These are phyloP conservation scores for Penicillium crystallinum DNA, from an alignment of 495 filamentous ascomycete genomes.

Conservation along the genomic window DNA sequence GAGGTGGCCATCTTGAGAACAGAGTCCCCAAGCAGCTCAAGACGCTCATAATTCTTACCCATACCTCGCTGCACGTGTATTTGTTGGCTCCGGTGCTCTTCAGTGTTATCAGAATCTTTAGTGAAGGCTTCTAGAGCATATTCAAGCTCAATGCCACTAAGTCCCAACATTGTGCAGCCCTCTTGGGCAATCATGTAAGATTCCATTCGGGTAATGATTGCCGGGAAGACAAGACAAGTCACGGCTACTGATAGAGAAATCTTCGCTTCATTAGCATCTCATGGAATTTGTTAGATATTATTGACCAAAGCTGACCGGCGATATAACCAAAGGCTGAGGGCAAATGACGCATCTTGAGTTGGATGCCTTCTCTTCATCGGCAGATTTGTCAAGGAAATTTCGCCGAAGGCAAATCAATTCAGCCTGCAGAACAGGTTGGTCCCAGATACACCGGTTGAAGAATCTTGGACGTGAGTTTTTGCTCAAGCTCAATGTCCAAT, in stretches of 20 bases:
- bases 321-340: conserved; percentile 64
- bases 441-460: conserved; percentile 41
- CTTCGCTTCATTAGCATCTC: conserved; percentile 28
- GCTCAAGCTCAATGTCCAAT: conserved; percentile 57
- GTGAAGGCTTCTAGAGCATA: conserved; percentile 87
- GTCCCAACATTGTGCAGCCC: conserved; percentile 52
- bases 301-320: conserved; percentile 55
- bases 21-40: conserved; percentile 90
- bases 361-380: conserved; percentile 45
- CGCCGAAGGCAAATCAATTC: conserved; percentile 68
- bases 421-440: conserved; percentile 75
- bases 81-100: conserved; percentile 65
- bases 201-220: conserved; percentile 79
- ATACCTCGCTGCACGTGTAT: conserved; percentile 80
- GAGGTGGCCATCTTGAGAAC: conserved; percentile 96
- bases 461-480: conserved; percentile 45
- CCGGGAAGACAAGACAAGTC: conserved; percentile 69
- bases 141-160: conserved; percentile 54
- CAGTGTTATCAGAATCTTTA: conserved; percentile 89
- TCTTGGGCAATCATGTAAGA: conserved; percentile 77
- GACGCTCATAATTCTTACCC: conserved; percentile 94
- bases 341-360: conserved; percentile 44
- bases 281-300: background rate
- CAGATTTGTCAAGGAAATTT: conserved; percentile 68
- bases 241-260: conserved; percentile 59